phyloP scores from a whole-genome alignment of 2,329 filamentous ascomycete genomes.

The Botrytis pseudocinerea region DNA sequence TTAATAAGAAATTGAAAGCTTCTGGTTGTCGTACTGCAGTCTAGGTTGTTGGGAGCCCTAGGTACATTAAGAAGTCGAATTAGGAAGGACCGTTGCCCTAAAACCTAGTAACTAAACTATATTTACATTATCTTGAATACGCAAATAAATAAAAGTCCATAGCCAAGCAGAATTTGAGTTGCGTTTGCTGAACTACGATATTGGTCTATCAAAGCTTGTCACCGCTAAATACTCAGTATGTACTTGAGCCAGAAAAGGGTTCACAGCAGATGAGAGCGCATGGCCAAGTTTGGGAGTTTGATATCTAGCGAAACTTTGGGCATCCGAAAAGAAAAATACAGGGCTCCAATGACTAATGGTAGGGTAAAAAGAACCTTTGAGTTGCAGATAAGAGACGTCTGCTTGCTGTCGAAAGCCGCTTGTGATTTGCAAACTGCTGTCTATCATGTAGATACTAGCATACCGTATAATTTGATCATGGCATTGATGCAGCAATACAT shows the following conservation, averaged over 20 bases:
- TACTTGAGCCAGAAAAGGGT: too few relatives aligned
- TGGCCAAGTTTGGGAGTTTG: neutral
- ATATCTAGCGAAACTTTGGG: too few relatives aligned
- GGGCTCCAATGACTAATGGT: neutral
- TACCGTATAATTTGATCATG: neutral
- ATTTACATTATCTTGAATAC: neutral
- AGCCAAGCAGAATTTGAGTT: neutral
- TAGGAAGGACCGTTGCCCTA: neutral
- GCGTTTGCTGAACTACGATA: neutral
- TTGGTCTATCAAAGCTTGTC: neutral
- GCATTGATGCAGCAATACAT: neutral
- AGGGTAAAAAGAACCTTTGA: neutral
- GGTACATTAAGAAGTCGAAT: neutral
- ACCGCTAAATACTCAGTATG: too few relatives aligned
- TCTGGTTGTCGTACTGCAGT: neutral
- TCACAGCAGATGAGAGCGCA: neutral
- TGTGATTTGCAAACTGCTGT: too few relatives aligned
- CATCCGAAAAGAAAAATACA: neutral
- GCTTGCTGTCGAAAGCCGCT: too few relatives aligned
- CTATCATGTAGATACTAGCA: neutral
- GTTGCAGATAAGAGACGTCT: neutral
- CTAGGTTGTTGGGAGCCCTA: neutral
- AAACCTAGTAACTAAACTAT: neutral
- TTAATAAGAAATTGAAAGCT: neutral
- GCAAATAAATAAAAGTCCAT: neutral